Evolutionary conservation across 345 rosid species (phyloP).

Genomic region (Ceriops decandra): DNA sequence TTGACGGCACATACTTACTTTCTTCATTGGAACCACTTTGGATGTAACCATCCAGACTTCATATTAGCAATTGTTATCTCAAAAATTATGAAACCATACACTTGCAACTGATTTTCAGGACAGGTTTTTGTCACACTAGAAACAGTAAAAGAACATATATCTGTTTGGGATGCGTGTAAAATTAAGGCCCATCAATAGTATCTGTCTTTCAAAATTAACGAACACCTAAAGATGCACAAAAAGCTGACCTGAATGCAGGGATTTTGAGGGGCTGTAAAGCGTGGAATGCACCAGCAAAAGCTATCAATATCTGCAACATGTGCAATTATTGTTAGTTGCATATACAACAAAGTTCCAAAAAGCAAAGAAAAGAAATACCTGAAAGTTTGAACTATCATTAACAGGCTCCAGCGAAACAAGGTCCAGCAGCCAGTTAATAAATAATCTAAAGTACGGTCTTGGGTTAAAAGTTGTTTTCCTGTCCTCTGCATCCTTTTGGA

Average conservation of each 20-base stretch:
- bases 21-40: too few species aligned
- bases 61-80: too few species aligned
- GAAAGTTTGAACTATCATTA: conserved; percentile 66
- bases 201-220: too few species aligned
- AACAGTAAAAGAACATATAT: too few species aligned
- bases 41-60: too few species aligned
- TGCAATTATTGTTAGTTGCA: conserved; percentile 18
- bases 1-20: too few species aligned
- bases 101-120: too few species aligned
- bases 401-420: conserved; percentile 59
- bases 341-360: not conserved
- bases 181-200: too few species aligned
- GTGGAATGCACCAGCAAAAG: conserved; percentile 89
- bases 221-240: not conserved
- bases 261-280: conserved; percentile 83
- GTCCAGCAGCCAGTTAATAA: conserved; percentile 76
- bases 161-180: too few species aligned
- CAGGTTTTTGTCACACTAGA: too few species aligned
- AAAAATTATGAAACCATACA: too few species aligned
- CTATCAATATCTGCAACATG: conserved; percentile 62
- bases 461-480: conserved; percentile 66
- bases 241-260: conserved; percentile 84
- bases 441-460: conserved; percentile 70
- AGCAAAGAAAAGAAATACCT: conserved; percentile 40
- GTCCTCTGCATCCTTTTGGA: conserved; percentile 84